These are phyloP conservation scores for Cladophialophora bantiana DNA, from an alignment of 2,329 filamentous ascomycete genomes.

Conservation along the genomic window DNA sequence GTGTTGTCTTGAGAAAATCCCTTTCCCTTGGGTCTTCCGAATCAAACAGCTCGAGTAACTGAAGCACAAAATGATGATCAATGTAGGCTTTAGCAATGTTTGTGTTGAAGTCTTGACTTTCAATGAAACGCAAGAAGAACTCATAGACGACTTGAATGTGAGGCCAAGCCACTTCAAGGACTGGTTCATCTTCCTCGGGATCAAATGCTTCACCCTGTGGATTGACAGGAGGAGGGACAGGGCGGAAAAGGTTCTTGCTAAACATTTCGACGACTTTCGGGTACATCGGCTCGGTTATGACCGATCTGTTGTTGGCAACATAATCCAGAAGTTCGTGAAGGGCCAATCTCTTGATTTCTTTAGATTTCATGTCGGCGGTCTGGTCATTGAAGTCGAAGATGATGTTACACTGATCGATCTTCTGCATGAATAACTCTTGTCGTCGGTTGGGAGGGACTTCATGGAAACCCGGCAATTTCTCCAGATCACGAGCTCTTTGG, in stretches of 20 bases:
- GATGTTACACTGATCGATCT: slow-evolving; percentile 99
- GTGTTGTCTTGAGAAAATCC: slow-evolving; percentile 96
- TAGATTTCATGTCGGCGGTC: slow-evolving; percentile 98
- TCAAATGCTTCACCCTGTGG: slow-evolving; percentile 98
- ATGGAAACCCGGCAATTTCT: slow-evolving; percentile 97
- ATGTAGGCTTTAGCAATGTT: slow-evolving; percentile 99
- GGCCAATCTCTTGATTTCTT: slow-evolving; percentile 97
- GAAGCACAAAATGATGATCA: slow-evolving; percentile 95
- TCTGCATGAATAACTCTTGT: slow-evolving; percentile 98
- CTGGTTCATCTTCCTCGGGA: slow-evolving; percentile 96
- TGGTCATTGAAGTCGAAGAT: slow-evolving; percentile 99
- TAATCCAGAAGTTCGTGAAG: slow-evolving; percentile 97
- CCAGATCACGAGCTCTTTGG: slow-evolving; percentile 83
- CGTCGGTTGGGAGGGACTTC: slow-evolving; percentile 94
- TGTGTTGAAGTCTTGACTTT: slow-evolving; percentile 99
- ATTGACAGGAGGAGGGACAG: slow-evolving; percentile 95
- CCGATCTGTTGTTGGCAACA: slow-evolving; percentile 96
- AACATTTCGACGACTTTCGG: slow-evolving; percentile 99
- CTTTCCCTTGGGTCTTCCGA: slow-evolving; percentile 96
- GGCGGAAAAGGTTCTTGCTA: slow-evolving; percentile 95
- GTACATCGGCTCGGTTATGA: slow-evolving; percentile 99
- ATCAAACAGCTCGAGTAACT: slow-evolving; percentile 94
- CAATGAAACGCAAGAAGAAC: slow-evolving; percentile 98
- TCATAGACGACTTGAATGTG: slow-evolving; percentile 99
- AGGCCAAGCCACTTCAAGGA: slow-evolving; percentile 97